Evolutionary conservation across 2,329 filamentous ascomycete species (phyloP).

Genomic region (Cadophora gregata): DNA sequence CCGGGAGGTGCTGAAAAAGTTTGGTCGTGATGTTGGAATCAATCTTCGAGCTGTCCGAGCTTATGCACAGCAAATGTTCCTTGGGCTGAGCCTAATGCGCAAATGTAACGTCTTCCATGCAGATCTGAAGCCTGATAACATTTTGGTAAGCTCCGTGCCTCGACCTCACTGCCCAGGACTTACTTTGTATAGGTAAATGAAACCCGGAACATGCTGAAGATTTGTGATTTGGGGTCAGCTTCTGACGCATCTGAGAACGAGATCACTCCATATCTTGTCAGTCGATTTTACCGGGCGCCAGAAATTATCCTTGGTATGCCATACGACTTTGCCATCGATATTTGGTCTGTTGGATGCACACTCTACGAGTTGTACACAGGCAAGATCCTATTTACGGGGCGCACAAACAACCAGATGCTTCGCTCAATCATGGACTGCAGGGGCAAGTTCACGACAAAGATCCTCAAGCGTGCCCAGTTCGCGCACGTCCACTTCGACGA

Average conservation of each 20-base stretch:
- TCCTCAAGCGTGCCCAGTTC: slow-evolving; percentile 82
- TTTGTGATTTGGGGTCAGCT: slow-evolving; percentile 96
- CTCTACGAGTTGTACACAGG: slow-evolving; percentile 97
- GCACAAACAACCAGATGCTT: slow-evolving; percentile 98
- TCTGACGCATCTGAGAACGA: slow-evolving; percentile 90
- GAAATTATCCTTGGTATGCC: slow-evolving; percentile 98
- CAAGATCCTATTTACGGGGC: slow-evolving; percentile 93
- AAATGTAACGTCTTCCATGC: slow-evolving; percentile 94
- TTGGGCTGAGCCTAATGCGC: slow-evolving; percentile 84
- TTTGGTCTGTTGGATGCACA: slow-evolving; percentile 98
- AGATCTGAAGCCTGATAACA: slow-evolving; percentile 97
- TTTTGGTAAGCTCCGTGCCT: slow-evolving; percentile 57
- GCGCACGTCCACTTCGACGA: slow-evolving; percentile 83
- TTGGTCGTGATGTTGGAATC: slow-evolving; percentile 92
- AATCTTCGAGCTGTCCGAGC: slow-evolving; percentile 85
- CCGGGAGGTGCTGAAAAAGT: slow-evolving; percentile 93
- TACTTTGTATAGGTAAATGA: slow-evolving; percentile 68
- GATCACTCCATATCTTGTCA: slow-evolving; percentile 93
- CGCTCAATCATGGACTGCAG: slow-evolving; percentile 95
- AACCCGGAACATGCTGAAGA: slow-evolving; percentile 82
- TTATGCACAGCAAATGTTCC: slow-evolving; percentile 94
- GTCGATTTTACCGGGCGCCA: slow-evolving; percentile 94
- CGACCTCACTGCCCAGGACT: slow-evolving; percentile 22
- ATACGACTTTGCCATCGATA: slow-evolving; percentile 92
- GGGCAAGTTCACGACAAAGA: slow-evolving; percentile 87